Conservation (phyloP, 306 rosid species). For the Quillaja saponaria region DNA sequence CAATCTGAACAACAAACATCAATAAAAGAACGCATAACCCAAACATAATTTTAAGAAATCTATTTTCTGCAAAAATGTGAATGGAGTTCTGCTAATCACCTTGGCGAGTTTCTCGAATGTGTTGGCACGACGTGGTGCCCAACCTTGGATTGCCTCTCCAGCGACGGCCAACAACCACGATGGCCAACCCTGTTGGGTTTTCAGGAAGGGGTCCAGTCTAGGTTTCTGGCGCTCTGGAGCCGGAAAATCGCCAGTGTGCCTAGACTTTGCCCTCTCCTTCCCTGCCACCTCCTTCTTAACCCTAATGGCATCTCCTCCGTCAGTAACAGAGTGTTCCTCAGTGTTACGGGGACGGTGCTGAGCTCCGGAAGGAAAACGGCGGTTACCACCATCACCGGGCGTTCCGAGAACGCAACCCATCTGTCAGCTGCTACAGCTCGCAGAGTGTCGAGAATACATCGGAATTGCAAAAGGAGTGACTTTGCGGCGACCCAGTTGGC, state of each 20-base stretch:
- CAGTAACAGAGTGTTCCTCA: conserved; percentile 25
- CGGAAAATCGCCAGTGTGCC: conserved; percentile 51
- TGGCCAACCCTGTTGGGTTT: conserved; percentile 86
- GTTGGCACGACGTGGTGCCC: conserved; percentile 97
- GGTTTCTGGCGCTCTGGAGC: conserved; percentile 60
- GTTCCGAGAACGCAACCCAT: conserved; percentile 91
- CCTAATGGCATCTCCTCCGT: conserved; percentile 33
- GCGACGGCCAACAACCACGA: conserved; percentile 88
- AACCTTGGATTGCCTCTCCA: conserved; percentile 84
- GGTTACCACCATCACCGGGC: conserved; percentile 28
- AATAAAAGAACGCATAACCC: conserved; percentile 8
- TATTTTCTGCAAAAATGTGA: conserved; percentile 4
- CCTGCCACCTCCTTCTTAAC: conserved; percentile 28
- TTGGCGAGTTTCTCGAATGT: conserved; percentile 92
- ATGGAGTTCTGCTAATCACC: conserved; percentile 36
- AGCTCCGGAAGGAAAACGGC: conserved; percentile 18
- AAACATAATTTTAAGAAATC: conserved; percentile 6
- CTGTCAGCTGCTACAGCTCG: conserved; percentile 42
- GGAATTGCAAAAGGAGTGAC: conserved; percentile 3
- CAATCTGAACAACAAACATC: conserved; percentile 57
- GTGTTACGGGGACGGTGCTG: conserved; percentile 36
- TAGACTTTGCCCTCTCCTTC: conserved; percentile 30
- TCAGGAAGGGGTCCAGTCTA: conserved; percentile 38
- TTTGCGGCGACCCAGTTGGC: not conserved
- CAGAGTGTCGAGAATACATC: conserved; percentile 39